Conservation (phyloP, 345 rosid species). For the Reutealis trisperma region DNA sequence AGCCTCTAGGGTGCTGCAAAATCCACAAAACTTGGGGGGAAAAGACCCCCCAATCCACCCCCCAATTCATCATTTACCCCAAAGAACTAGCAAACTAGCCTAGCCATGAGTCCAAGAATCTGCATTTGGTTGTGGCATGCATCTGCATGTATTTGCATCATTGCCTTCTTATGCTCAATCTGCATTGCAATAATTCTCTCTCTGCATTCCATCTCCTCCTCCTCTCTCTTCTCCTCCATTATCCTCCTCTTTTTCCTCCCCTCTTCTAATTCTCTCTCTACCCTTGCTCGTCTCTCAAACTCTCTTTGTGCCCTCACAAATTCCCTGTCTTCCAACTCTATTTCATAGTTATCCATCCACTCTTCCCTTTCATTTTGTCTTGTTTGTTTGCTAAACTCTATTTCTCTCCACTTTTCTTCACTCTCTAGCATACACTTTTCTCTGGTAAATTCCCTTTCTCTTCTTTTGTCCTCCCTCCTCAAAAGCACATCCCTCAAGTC, state of each 20-base stretch:
- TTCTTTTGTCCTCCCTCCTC: slow-evolving; percentile 63
- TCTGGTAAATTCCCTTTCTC: slow-evolving; percentile 50
- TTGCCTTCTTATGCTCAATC: slow-evolving; percentile 67
- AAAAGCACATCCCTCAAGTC: slow-evolving; percentile 53
- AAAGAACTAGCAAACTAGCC: slow-evolving; percentile 63
- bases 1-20: slow-evolving; percentile 64
- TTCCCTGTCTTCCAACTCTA: slow-evolving; percentile 60
- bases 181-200: slow-evolving; percentile 60
- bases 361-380: slow-evolving; percentile 39
- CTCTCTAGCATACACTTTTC: slow-evolving; percentile 44
- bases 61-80: slow-evolving; percentile 58
- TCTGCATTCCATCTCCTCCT: slow-evolving; percentile 83
- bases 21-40: slow-evolving; percentile 66
- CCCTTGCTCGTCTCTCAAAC: slow-evolving; percentile 43
- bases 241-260: slow-evolving; percentile 54
- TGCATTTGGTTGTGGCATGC: slow-evolving; percentile 78
- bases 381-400: slow-evolving; percentile 41
- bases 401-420: slow-evolving; percentile 46
- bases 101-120: slow-evolving; percentile 63
- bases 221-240: slow-evolving; percentile 65
- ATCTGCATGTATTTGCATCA: slow-evolving; percentile 72
- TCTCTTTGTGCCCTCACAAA: slow-evolving; percentile 48
- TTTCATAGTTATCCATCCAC: slow-evolving; percentile 43
- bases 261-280: slow-evolving; percentile 51
- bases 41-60: slow-evolving; percentile 50